Evolutionary conservation across 2,329 filamentous ascomycete species (phyloP), one percentile per base, ranked within the genome.

Genomic region (Fusarium metavorans): DNA sequence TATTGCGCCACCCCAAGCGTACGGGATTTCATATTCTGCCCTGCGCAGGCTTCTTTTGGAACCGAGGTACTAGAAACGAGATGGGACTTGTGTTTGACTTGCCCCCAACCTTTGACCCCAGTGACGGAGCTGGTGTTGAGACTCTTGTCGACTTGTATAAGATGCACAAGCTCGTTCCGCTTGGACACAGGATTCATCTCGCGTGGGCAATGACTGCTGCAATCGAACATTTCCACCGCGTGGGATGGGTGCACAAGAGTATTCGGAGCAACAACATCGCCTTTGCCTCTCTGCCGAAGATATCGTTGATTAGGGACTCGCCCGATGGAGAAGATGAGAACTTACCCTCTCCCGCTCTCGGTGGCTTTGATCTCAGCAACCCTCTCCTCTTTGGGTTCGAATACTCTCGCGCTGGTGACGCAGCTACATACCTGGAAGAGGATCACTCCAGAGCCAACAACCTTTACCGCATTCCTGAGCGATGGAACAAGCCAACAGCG

Each of bases 381-480:
- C 61, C 61, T 3, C 39, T 59, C 7, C 16, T 65, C 2, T 68
- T 62, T 23, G 61, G 61, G 0, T 68, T 68, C 23, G 43, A 68
- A 20, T 68, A 60, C 8, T 65, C 61, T 3, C 61, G 61, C 2
- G 60, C 66, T 30, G 43, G 37, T 11, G 43, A 20, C 10, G 43
- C 5, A 7, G 63, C 52, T n/a, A 60, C 25, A 14, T 54, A 45
- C 32, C 30, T 25, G 18, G 48, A 45, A 34, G 60, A 35, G n/a
- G 41, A 23, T 43, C 35, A 30, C n/a, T 62, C 6, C n/a, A 34
- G 18, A 10, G 35, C 43, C 6, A 62, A 65, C 13, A 62, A 68
- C 16, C 10, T 68, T 4, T 68, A 68, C 23, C 48, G 35, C 4
- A 7, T 56, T 8, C 61, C 61, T 3, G 61, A 34, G 4, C 61